Evolutionary conservation across 768 basidiomycete genomes (phyloP).

Genomic region (Paxillus ammoniavirescens): DNA sequence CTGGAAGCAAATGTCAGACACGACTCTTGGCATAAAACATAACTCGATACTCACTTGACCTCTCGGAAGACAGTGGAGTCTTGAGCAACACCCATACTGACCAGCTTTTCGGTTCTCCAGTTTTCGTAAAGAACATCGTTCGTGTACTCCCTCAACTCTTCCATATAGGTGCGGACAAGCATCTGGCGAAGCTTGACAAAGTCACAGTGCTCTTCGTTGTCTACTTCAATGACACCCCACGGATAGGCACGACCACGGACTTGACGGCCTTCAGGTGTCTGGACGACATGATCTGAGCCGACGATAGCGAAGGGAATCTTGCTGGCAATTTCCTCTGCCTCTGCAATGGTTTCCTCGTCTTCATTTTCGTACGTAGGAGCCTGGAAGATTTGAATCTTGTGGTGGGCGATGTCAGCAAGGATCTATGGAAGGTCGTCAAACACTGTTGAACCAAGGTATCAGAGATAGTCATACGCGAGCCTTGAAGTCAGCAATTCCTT

Average conservation of each 20-base stretch:
- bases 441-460: neutral
- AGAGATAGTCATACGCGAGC: constrained; percentile 57
- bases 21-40: neutral
- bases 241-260: constrained; percentile 96
- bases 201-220: constrained; percentile 99
- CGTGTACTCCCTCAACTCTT: constrained; percentile 96
- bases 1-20: constrained; percentile 41
- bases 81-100: constrained; percentile 97
- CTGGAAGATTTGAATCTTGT: constrained; percentile 97
- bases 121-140: constrained; percentile 96
- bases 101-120: constrained; percentile 94
- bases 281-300: constrained; percentile 83
- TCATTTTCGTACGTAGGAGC: constrained; percentile 97
- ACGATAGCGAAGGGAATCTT: constrained; percentile 99
- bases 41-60: constrained; percentile 74
- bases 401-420: constrained; percentile 88
- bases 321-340: constrained; percentile 96
- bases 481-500: constrained; percentile 93
- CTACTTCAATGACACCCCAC: constrained; percentile 99
- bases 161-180: constrained; percentile 99
- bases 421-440: constrained; percentile 49
- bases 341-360: constrained; percentile 96
- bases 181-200: constrained; percentile 99
- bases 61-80: constrained; percentile 99
- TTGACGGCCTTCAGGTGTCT: constrained; percentile 82